These are phyloP conservation scores for Moricandia moricandioides DNA, from an alignment of 345 rosid species.

Conservation along the genomic window DNA sequence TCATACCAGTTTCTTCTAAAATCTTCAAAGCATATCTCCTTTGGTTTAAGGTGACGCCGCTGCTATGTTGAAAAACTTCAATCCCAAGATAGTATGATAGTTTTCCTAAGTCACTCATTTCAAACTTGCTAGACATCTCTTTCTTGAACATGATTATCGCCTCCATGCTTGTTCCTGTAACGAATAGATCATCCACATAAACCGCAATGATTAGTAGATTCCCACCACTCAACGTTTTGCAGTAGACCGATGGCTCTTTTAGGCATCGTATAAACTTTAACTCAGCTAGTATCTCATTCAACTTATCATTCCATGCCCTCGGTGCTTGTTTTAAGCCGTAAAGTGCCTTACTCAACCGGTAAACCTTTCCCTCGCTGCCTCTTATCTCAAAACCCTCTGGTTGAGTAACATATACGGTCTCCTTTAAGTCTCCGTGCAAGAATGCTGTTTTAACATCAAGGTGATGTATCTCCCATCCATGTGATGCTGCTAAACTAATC, in stretches of 20 bases:
- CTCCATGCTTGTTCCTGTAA: not conserved
- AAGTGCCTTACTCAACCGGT: not conserved
- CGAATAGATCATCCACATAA: not conserved
- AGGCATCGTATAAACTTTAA: too few relatives aligned
- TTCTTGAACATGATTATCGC: not conserved
- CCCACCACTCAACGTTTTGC: too few relatives aligned
- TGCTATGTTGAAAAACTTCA: not conserved
- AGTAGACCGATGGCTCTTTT: too few relatives aligned
- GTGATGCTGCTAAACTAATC: too few relatives aligned
- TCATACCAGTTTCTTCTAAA: not conserved
- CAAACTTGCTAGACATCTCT: not conserved
- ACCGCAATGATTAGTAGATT: too few relatives aligned
- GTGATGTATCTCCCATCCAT: too few relatives aligned
- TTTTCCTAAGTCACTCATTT: not conserved
- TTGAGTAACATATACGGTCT: too few relatives aligned
- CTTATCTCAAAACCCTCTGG: not conserved
- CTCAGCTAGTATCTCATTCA: too few relatives aligned
- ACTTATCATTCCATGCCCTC: too few relatives aligned
- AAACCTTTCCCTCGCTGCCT: not conserved
- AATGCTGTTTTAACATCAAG: too few relatives aligned
- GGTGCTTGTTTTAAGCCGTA: too few relatives aligned
- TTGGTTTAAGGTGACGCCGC: not conserved
- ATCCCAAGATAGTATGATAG: not conserved
- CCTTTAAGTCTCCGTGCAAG: too few relatives aligned
- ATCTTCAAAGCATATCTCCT: not conserved